phyloP scores from a whole-genome alignment of 805 yeast species.

The Barnettozyma siamensis region DNA sequence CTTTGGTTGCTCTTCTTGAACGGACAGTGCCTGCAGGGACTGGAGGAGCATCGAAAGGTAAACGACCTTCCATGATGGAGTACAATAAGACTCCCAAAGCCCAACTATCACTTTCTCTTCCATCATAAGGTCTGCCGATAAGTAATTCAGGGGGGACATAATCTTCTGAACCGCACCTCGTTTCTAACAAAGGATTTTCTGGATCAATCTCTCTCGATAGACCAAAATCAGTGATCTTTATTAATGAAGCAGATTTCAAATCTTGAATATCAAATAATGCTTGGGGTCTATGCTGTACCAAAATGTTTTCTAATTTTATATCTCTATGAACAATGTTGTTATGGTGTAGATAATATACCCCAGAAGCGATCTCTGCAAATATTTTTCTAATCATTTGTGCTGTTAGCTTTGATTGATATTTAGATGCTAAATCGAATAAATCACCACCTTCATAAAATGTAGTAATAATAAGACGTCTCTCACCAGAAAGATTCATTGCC shows the following conservation, averaged over 20 bases:
- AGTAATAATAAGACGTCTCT: constrained; percentile 47
- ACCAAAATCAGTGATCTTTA: constrained; percentile 83
- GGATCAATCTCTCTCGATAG: constrained; percentile 65
- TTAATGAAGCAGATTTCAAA: constrained; percentile 30
- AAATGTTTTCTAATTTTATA: constrained; percentile 79
- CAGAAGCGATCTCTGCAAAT: constrained; percentile 63
- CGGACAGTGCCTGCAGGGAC: constrained; percentile 30
- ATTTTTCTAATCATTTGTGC: constrained; percentile 52
- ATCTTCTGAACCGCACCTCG: constrained; percentile 95
- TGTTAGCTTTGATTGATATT: constrained; percentile 36
- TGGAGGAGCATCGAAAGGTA: constrained; percentile 90
- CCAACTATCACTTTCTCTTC: constrained; percentile 90
- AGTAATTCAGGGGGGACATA: constrained; percentile 92
- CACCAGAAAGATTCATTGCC: constrained; percentile 34
- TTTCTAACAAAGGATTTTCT: constrained; percentile 58
- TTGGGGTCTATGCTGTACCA: constrained; percentile 39
- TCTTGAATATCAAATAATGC: constrained; percentile 21
- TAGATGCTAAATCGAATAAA: constrained; percentile 56
- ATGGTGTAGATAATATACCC: constrained; percentile 67
- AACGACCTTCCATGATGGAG: constrained; percentile 72
- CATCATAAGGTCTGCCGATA: constrained; percentile 88
- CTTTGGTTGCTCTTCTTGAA: constrained; percentile 42
- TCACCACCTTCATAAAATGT: constrained; percentile 86
- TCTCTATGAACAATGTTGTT: constrained; percentile 67
- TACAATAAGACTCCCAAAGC: constrained; percentile 89